phyloP scores from a whole-genome alignment of 2,329 filamentous ascomycete genomes.

The Thielaviopsis ethacetica region DNA sequence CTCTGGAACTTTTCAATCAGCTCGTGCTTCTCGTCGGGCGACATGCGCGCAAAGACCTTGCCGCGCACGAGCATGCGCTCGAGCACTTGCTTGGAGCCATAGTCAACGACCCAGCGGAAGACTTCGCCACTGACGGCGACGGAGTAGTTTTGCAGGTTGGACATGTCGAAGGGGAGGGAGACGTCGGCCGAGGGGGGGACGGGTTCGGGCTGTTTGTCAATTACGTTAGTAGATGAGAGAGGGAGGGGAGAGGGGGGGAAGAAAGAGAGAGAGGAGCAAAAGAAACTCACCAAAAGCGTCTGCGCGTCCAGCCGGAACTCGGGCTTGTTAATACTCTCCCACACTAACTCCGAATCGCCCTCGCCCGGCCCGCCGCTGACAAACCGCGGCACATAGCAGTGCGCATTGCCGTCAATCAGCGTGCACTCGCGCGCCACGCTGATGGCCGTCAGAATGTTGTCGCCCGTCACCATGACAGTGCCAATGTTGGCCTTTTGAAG shows the following conservation, averaged over 20 bases:
- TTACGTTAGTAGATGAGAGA: no score
- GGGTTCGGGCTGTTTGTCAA: slow-evolving; percentile 57
- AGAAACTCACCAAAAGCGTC: slow-evolving; percentile 47
- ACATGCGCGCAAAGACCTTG: slow-evolving; percentile 96
- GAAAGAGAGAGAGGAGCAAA: not conserved
- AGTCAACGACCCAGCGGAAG: slow-evolving; percentile 94
- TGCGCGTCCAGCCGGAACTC: slow-evolving; percentile 55
- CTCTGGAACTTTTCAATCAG: slow-evolving; percentile 92
- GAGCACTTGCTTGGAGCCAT: slow-evolving; percentile 63
- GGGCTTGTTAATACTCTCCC: slow-evolving; percentile 85
- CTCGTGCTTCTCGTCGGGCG: slow-evolving; percentile 95
- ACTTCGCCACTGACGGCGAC: slow-evolving; percentile 84
- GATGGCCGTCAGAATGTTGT: slow-evolving; percentile 94
- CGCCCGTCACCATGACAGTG: slow-evolving; percentile 90
- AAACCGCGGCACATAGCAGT: slow-evolving; percentile 90
- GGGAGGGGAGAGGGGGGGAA: no score
- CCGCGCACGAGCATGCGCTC: slow-evolving; percentile 78
- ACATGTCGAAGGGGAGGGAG: slow-evolving; percentile 72
- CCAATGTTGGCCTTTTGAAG: slow-evolving; percentile 70
- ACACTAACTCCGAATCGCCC: slow-evolving; percentile 50
- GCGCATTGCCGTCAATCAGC: slow-evolving; percentile 61
- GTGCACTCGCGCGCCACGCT: slow-evolving; percentile 86
- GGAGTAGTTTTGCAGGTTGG: slow-evolving; percentile 69
- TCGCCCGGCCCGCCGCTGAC: slow-evolving; percentile 36
- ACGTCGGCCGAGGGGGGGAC: slow-evolving; percentile 56